Evolutionary conservation across 805 yeast species (phyloP).

Genomic region (Candida insectorum): DNA sequence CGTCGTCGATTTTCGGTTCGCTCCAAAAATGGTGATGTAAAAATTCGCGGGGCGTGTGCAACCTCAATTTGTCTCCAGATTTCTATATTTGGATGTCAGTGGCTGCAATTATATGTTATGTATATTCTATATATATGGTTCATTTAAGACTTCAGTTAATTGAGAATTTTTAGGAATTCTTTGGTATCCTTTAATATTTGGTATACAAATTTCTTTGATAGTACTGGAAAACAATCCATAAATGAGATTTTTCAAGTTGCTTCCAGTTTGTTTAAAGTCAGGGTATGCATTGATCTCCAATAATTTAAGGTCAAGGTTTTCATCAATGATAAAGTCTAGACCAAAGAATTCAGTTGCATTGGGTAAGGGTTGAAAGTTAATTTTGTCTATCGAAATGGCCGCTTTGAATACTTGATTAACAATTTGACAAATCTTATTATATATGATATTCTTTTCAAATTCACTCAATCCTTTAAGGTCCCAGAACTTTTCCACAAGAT

Average conservation of each 20-base stretch:
- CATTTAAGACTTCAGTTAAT: constrained; percentile 37
- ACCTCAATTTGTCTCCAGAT: constrained; percentile 2
- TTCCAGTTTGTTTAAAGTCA: constrained; percentile 95
- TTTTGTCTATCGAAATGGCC: constrained; percentile 73
- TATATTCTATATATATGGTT: too few species aligned
- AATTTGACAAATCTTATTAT: constrained; percentile 54
- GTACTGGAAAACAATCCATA: constrained; percentile 62
- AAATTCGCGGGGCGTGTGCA: constrained; percentile 5
- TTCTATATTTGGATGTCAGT: background rate
- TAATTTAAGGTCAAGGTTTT: constrained; percentile 50
- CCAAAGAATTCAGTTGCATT: constrained; percentile 90
- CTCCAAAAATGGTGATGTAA: too few species aligned
- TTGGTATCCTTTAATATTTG: constrained; percentile 34
- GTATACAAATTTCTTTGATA: constrained; percentile 46
- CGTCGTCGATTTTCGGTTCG: too few species aligned
- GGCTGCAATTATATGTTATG: too few species aligned
- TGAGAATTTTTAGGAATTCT: constrained; percentile 7
- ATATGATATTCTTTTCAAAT: constrained; percentile 39
- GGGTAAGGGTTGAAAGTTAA: constrained; percentile 76
- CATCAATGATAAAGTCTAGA: constrained; percentile 77
- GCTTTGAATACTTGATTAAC: constrained; percentile 75
- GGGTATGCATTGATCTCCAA: constrained; percentile 93
- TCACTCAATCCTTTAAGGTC: constrained; percentile 42
- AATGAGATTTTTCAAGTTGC: constrained; percentile 61
- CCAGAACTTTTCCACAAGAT: constrained; percentile 65